Conservation (phyloP, 2,329 filamentous ascomycete species). For the Neopestalotiopsis sp. region DNA sequence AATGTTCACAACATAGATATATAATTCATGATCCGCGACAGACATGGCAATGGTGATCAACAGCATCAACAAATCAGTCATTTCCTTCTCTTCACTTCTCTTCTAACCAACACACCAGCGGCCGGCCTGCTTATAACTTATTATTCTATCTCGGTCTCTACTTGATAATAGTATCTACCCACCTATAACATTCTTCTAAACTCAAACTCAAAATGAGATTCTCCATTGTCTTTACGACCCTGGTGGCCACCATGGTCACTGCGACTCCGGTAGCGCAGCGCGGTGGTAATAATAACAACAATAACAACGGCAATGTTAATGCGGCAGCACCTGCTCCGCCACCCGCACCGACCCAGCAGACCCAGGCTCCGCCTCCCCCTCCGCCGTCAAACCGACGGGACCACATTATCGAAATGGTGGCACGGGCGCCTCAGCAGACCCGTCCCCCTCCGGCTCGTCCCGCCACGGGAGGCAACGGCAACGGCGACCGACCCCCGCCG, state of each 20-base stretch:
- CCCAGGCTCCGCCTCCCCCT: background rate
- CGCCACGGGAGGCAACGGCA: background rate
- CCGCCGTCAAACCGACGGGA: background rate
- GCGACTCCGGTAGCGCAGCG: conserved; percentile 14
- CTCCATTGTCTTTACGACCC: conserved; percentile 13
- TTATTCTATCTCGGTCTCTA: background rate
- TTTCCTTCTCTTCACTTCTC: background rate
- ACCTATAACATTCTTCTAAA: background rate
- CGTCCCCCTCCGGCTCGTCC: background rate
- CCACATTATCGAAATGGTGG: background rate
- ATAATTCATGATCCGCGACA: background rate
- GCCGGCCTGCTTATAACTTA: conserved; percentile 1
- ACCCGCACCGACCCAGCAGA: background rate
- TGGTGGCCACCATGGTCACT: conserved; percentile 12
- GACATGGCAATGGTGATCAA: background rate
- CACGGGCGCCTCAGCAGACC: background rate
- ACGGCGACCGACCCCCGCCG: conserved; percentile 1
- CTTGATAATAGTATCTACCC: background rate
- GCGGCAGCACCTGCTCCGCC: background rate
- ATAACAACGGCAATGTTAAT: background rate
- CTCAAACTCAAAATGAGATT: conserved; percentile 8
- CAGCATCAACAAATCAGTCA: background rate
- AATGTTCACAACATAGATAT: background rate
- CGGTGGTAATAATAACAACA: conserved; percentile 1
- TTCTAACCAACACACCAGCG: background rate